These are phyloP conservation scores for Nemania sp. DNA, from an alignment of 2,329 filamentous ascomycete genomes.

Conservation along the genomic window DNA sequence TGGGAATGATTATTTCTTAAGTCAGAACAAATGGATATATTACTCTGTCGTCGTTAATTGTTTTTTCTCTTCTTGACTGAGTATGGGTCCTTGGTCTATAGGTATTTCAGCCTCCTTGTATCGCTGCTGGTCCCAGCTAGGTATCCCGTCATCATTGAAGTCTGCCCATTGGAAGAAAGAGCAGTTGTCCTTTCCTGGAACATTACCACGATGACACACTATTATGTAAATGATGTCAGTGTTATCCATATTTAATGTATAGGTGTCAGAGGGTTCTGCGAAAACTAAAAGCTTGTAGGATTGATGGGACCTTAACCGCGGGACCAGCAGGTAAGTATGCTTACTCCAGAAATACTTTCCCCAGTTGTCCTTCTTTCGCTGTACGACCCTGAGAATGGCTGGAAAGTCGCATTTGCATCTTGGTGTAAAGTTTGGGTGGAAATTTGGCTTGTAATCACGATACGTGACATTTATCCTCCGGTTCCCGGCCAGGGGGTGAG, in stretches of 20 bases:
- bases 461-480: constrained; percentile 93
- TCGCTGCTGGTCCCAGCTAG: constrained; percentile 57
- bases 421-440: constrained; percentile 79
- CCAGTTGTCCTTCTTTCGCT: constrained; percentile 73
- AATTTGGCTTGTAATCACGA: constrained; percentile 75
- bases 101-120: constrained; percentile 29
- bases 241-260: neutral
- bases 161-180: constrained; percentile 83
- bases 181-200: constrained; percentile 70
- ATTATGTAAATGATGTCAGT: constrained; percentile 8
- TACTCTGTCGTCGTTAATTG: neutral
- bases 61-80: neutral
- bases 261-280: too few relatives aligned
- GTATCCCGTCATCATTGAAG: constrained; percentile 85
- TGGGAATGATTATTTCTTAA: too few relatives aligned
- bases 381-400: constrained; percentile 73
- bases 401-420: constrained; percentile 75
- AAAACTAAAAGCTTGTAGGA: too few relatives aligned
- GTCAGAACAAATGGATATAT: constrained; percentile 9
- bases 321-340: neutral
- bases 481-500: constrained; percentile 79
- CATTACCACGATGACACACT: constrained; percentile 77
- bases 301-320: neutral
- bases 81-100: neutral
- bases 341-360: constrained; percentile 83